These are phyloP conservation scores for Colletotrichum neosansevieriae DNA, from an alignment of 2,329 filamentous ascomycete species.

Conservation along the genomic window DNA sequence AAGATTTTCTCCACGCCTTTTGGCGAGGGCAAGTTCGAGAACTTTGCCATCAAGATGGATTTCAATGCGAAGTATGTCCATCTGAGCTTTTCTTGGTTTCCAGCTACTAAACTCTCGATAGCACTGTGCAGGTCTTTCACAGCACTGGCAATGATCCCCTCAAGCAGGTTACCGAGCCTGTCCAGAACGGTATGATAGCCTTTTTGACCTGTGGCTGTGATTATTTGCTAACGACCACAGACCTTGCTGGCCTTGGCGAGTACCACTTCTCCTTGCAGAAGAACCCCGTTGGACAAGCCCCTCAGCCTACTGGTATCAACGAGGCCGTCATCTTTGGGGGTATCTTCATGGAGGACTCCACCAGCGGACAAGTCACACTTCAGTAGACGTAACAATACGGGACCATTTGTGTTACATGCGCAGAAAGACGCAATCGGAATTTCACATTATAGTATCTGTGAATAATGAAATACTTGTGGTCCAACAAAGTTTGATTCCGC, in stretches of 20 bases:
- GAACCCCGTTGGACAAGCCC: slow-evolving; percentile 49
- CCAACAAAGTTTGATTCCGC: too few relatives aligned
- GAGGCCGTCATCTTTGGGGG: slow-evolving; percentile 51
- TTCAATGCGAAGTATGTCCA: slow-evolving; percentile 27
- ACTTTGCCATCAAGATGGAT: slow-evolving; percentile 40
- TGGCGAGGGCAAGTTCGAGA: slow-evolving; percentile 37
- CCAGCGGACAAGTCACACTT: slow-evolving; percentile 36
- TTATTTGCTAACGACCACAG: slow-evolving; percentile 10
- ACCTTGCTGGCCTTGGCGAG: slow-evolving; percentile 54
- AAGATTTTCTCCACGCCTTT: slow-evolving; percentile 40
- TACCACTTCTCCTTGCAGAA: slow-evolving; percentile 61
- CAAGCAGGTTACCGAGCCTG: slow-evolving; percentile 50
- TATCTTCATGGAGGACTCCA: slow-evolving; percentile 49
- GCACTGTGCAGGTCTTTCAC: slow-evolving; percentile 56
- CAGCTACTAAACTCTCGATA: not conserved
- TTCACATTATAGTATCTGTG: too few relatives aligned
- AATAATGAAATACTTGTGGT: too few relatives aligned
- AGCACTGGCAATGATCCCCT: slow-evolving; percentile 53
- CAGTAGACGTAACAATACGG: slow-evolving; percentile 21
- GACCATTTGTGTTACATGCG: not conserved
- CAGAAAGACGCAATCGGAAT: too few relatives aligned
- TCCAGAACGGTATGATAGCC: slow-evolving; percentile 49
- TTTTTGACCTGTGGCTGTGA: too few relatives aligned
- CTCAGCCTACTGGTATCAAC: slow-evolving; percentile 47
- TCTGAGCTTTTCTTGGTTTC: slow-evolving; percentile 37